Base-by-base conservation (phyloP, 306 rosid species). In the Lathyrus oleraceus region DNA sequence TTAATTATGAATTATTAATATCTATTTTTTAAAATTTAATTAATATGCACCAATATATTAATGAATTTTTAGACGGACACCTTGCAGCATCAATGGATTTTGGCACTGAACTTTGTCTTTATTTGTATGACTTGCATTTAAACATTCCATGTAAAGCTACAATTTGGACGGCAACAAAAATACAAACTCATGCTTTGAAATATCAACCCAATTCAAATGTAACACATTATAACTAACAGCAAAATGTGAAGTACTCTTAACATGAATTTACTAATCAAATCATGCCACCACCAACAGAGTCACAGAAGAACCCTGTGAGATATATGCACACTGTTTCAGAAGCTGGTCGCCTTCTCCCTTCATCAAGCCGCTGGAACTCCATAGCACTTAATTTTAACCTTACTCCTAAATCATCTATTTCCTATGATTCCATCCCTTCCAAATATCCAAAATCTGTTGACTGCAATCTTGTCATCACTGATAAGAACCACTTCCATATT, bases 301-400 rank as follows among this genome's bases (percentile, higher is more conserved):
- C 61, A 63, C 76, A 86, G 73, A 71, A 45, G 62, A 54, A 54
- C 5, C 45, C 85, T 4, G 85, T 23, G 70, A 73, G 39, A 30
- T 85, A 38, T 66, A 79, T 75, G 62, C 89, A 83, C 17, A 64
- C 89, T 20, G 76, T 78, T 59, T 81, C 86, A 4, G 90, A 81
- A 76, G 75, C 90, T 1, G 74, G 77, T 19, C 89, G 84, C 5
- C 79, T 87, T 77, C 81, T 84, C 38, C 87, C 88, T 75, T 85
- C 89, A 6, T 71, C 96, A 2, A 84, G 84, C 66, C 87, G 69
- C 12, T 82, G 88, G 87, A 84, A 73, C 72, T 78, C 86, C 9
- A 67, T 77, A 75, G 87, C 62, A 36, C 71, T 75, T 61, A 77
- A 83, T 53, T 76, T 67, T 5, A 78, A 75, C 13, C 81, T 76